Percentiles rank a stretch among this genome's conserved stretches.
phyloP scores from a whole-genome alignment of 345 rosid genomes.

The Linum lewisii region DNA sequence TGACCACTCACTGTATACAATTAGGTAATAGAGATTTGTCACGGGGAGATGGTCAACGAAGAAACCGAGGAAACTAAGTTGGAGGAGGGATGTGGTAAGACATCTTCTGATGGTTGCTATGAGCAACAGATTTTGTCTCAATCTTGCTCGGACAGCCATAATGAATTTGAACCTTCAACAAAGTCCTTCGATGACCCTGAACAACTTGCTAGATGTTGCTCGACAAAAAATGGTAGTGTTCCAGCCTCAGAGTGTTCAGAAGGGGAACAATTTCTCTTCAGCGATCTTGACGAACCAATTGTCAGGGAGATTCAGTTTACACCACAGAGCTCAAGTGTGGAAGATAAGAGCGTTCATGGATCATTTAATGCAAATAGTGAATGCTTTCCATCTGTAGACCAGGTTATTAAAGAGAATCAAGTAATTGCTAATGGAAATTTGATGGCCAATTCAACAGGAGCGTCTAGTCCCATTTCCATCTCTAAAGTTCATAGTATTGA shows the following conservation, averaged over 20 bases:
- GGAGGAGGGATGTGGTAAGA: slow-evolving; percentile 1
- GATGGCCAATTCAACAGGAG: slow-evolving; percentile 18
- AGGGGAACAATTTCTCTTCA: slow-evolving; percentile 65
- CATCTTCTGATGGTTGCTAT: slow-evolving; percentile 7
- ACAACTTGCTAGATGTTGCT: slow-evolving; percentile 18
- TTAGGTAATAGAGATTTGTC: slow-evolving; percentile 22
- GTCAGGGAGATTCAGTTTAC: slow-evolving; percentile 16
- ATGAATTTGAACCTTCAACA: slow-evolving; percentile 14
- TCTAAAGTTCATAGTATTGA: slow-evolving; percentile 20
- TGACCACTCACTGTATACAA: slow-evolving; percentile 13
- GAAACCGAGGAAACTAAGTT: slow-evolving; percentile 18
- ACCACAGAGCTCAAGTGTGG: slow-evolving; percentile 19
- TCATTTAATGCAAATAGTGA: too few species aligned
- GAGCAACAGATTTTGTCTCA: slow-evolving; percentile 14
- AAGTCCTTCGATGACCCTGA: slow-evolving; percentile 19
- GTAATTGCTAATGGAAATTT: slow-evolving; percentile 21
- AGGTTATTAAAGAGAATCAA: slow-evolving; percentile 15
- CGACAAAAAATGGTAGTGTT: slow-evolving; percentile 20
- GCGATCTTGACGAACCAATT: slow-evolving; percentile 47
- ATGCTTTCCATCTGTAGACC: slow-evolving; percentile 18
- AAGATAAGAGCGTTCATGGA: slow-evolving; percentile 8
- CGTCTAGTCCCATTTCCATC: slow-evolving; percentile 42
- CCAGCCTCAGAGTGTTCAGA: slow-evolving; percentile 36
- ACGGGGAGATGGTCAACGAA: slow-evolving; percentile 28
- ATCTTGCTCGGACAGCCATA: slow-evolving; percentile 11